Base-by-base conservation (phyloP, 371 early-diverging fungal genomes). In the Paraphysoderma sedebokerense region DNA sequence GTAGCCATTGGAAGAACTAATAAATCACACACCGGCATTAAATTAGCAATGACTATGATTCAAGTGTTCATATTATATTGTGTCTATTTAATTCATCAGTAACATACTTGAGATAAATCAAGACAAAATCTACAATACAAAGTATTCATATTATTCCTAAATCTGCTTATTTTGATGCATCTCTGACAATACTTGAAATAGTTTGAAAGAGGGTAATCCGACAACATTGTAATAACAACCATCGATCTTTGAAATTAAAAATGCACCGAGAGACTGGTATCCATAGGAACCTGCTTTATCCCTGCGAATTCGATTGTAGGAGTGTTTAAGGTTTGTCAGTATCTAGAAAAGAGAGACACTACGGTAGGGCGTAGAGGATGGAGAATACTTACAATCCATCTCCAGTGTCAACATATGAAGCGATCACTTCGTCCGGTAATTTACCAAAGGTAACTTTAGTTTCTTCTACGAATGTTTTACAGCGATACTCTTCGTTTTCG, bases 171-270 rank as follows among this genome's bases (percentile, higher is more conserved):
- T n/a, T n/a, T n/a, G n/a, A n/a, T n/a, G n/a, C n/a, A n/a, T n/a
- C 12, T 47, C 19, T 17, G 11, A 22, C 26, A 48, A 27, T n/a
- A 30, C 42, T 17, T 17, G 28, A 11, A 24, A 22, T 20, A 42
- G 26, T 20, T 32, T 28, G 28, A 30, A 13, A 28, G 31, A 17
- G 6, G 42, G 42, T 9, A 42, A 22, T 1, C 46, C 46, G 22
- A 46, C 46, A 4, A 46, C 46, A 12, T 46, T 46, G 35, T 34
- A 46, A 29, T 35, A 34, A 29, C 46, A 46, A 1, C 46, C 46
- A 8, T 34, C 5, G 17, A 46, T 46, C 17, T 29, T 9, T 11
- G 41, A 15, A 11, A 46, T 17, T 9, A 46, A 29, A 4, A 8
- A 8, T n/a, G 15, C 9, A 19, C 34, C 46, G 8, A 31, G 17